Conservation (phyloP, 768 basidiomycete species). For the Lepiota venenata region DNA sequence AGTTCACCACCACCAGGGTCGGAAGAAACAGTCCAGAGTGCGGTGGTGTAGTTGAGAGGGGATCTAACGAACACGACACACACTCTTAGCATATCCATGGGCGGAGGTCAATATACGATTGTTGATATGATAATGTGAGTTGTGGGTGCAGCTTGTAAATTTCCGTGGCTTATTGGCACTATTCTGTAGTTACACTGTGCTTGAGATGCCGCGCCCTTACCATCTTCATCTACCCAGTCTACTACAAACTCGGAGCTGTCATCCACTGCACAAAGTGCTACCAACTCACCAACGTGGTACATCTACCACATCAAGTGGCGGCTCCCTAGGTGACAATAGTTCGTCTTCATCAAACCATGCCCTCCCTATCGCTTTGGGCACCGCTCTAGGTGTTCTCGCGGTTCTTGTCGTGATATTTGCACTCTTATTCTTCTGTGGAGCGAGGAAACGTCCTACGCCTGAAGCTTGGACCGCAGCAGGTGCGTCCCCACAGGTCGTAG, state of each 20-base stretch:
- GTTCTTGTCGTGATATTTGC: conserved; percentile 23
- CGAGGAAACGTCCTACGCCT: conserved; percentile 24
- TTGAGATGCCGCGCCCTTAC: conserved; percentile 11
- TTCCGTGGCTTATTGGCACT: neutral
- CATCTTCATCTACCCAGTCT: conserved; percentile 11
- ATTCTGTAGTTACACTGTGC: conserved; percentile 13
- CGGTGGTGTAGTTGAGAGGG: conserved; percentile 34
- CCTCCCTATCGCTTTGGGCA: conserved; percentile 30
- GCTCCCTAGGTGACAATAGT: too few species aligned
- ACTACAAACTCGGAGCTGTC: conserved; percentile 16
- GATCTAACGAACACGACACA: conserved; percentile 31
- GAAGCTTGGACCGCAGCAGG: conserved; percentile 33
- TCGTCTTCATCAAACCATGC: conserved; percentile 17
- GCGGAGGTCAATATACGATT: conserved; percentile 27
- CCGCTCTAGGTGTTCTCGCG: conserved; percentile 28
- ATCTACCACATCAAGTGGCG: conserved; percentile 10
- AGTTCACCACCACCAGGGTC: too few species aligned
- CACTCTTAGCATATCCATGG: conserved; percentile 34
- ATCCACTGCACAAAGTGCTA: neutral
- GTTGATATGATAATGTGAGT: conserved; percentile 14
- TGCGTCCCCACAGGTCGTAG: neutral
- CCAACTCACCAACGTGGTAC: conserved; percentile 11
- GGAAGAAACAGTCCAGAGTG: conserved; percentile 33
- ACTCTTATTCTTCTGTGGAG: conserved; percentile 28
- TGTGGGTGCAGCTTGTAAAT: neutral